Conservation (phyloP, 2,329 filamentous ascomycete species). For the Fusarium cicatricum region DNA sequence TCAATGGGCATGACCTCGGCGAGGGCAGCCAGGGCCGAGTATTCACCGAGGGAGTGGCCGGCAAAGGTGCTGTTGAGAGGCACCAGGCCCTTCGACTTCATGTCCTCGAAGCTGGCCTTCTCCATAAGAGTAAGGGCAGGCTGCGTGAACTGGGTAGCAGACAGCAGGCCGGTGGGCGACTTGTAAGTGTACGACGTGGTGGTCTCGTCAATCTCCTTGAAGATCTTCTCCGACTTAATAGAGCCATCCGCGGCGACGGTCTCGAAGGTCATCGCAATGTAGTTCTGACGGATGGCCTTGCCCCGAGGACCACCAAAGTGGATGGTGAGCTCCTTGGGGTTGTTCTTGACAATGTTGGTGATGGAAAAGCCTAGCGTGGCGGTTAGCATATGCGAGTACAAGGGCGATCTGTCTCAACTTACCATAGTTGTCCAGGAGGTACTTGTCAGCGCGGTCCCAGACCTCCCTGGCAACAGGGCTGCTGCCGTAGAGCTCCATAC, state of each 20-base stretch:
- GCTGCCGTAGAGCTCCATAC: conserved; percentile 97
- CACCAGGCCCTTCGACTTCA: conserved; percentile 96
- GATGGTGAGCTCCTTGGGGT: conserved; percentile 97
- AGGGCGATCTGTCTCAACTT: conserved; percentile 45
- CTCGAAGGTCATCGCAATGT: conserved; percentile 99
- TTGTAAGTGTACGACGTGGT: conserved; percentile 97
- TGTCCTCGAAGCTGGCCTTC: conserved; percentile 99
- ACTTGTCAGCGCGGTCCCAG: conserved; percentile 97
- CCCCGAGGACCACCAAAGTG: conserved; percentile 97
- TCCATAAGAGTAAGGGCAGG: conserved; percentile 98
- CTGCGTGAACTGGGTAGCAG: conserved; percentile 98
- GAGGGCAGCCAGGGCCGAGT: conserved; percentile 93
- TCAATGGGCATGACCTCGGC: conserved; percentile 99
- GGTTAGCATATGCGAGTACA: conserved; percentile 17
- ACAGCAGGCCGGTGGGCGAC: conserved; percentile 92
- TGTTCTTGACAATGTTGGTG: conserved; percentile 99
- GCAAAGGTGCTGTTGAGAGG: conserved; percentile 97
- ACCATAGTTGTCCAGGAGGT: conserved; percentile 99
- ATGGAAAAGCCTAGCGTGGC: conserved; percentile 80
- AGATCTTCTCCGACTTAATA: conserved; percentile 99
- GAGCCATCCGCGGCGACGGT: conserved; percentile 91
- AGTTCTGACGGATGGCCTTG: conserved; percentile 98
- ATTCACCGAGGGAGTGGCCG: conserved; percentile 97
- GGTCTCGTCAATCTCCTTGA: conserved; percentile 94
- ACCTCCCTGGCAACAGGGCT: conserved; percentile 95